A percentile compares a stretch with the other conserved stretches of the same genome.
phyloP scores from a whole-genome alignment of 345 rosid genomes.

The Iberis pinnata region DNA sequence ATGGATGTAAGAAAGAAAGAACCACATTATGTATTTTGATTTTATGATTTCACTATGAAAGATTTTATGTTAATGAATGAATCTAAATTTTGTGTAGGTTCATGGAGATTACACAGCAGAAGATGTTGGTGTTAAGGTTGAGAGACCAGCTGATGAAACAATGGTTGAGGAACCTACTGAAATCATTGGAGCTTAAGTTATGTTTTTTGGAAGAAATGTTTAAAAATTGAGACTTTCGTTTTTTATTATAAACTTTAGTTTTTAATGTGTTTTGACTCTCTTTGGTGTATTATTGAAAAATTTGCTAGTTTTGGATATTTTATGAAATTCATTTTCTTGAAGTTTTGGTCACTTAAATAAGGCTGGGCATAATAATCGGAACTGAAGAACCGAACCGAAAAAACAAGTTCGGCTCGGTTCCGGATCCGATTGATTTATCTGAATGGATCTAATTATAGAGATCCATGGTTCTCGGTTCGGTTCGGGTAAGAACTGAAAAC shows the following conservation, averaged over 20 bases:
- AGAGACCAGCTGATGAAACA: conserved; percentile 73
- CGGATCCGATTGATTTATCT: no score
- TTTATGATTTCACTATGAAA: not conserved
- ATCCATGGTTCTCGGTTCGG: no score
- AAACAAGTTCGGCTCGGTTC: no score
- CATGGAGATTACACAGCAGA: conserved; percentile 71
- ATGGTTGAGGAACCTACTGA: conserved; percentile 54
- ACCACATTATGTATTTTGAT: not conserved
- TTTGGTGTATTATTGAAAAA: conserved; percentile 17
- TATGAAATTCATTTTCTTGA: not conserved
- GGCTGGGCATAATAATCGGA: no score
- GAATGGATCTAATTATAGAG: no score
- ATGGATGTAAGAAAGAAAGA: conserved; percentile 59
- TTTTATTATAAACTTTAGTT: conserved; percentile 6
- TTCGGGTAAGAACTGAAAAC: no score
- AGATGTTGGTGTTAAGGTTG: conserved; percentile 76
- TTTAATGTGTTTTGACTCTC: conserved; percentile 2
- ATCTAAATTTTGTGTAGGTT: conserved; percentile 37
- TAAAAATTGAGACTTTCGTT: conserved; percentile 1
- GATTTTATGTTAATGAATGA: not conserved
- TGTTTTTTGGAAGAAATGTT: conserved; percentile 14
- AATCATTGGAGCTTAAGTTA: conserved; percentile 44
- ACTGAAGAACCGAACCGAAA: no score
- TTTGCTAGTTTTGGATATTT: conserved; percentile 23
- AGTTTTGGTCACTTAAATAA: not conserved